These are phyloP conservation scores for Cyclaneusma minus DNA, from an alignment of 2,329 filamentous ascomycete genomes.

Conservation along the genomic window DNA sequence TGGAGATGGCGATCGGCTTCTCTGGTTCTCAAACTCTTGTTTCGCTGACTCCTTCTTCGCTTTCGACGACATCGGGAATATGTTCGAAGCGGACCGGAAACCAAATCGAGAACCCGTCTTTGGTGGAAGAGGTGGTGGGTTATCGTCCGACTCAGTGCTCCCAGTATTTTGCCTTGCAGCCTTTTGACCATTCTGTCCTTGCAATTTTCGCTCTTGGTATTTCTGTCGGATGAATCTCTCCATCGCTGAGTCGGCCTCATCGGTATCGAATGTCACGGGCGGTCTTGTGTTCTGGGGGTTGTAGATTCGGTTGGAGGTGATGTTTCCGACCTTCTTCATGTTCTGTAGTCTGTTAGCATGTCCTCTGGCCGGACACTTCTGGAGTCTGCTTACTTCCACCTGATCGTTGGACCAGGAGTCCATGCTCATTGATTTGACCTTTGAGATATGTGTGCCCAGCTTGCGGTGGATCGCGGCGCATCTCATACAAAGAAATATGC, in stretches of 20 bases:
- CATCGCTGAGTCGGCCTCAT: constrained; percentile 89
- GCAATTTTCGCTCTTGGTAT: constrained; percentile 42
- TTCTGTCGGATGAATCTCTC: constrained; percentile 92
- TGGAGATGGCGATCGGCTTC: constrained; percentile 10
- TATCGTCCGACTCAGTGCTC: constrained; percentile 37
- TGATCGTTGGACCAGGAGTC: constrained; percentile 94
- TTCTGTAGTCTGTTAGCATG: constrained; percentile 36
- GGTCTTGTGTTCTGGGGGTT: constrained; percentile 76
- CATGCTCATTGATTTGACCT: constrained; percentile 98
- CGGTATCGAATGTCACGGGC: constrained; percentile 73
- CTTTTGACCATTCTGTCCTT: constrained; percentile 20
- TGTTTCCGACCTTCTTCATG: constrained; percentile 88
- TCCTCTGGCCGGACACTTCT: not conserved
- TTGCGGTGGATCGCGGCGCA: constrained; percentile 93
- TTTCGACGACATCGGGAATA: constrained; percentile 38
- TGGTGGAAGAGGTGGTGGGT: constrained; percentile 39
- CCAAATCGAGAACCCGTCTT: constrained; percentile 44
- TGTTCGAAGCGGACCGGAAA: constrained; percentile 44
- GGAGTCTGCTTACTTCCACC: constrained; percentile 58
- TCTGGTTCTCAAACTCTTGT: constrained; percentile 9
- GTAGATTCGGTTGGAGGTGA: constrained; percentile 71
- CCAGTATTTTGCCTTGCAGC: constrained; percentile 30
- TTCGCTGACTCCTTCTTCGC: constrained; percentile 5
- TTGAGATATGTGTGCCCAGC: constrained; percentile 92
- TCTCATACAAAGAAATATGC: constrained; percentile 94